Evolutionary conservation across 257 asterid species (phyloP).

Genomic region (Nicotiana sylvestris): DNA sequence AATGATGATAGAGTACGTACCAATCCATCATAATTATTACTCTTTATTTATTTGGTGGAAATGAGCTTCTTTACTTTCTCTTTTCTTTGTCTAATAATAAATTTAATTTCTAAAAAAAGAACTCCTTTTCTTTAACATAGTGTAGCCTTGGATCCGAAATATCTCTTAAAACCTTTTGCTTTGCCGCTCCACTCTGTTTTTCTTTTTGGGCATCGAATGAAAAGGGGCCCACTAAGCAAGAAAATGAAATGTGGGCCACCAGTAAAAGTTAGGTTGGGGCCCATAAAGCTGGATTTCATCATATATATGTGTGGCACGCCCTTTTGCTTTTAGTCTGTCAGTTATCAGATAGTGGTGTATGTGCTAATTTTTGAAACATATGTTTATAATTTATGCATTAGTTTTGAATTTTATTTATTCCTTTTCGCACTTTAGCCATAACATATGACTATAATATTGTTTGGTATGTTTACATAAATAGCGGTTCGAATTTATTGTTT

Average conservation of each 20-base stretch:
- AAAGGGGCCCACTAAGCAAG: constrained; percentile 33
- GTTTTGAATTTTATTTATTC: no score
- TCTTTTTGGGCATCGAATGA: constrained; percentile 28
- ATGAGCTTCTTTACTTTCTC: not conserved
- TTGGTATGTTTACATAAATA: no score
- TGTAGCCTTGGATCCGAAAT: constrained; percentile 52
- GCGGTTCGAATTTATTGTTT: no score
- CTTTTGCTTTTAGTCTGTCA: constrained; percentile 22
- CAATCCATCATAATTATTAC: no score
- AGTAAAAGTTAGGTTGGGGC: constrained; percentile 25
- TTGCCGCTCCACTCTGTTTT: constrained; percentile 32
- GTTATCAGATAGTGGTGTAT: no score
- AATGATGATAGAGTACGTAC: no score
- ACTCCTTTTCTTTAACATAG: not conserved
- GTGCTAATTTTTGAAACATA: no score
- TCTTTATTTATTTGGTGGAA: no score
- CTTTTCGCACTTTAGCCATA: no score
- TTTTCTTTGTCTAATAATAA: not conserved
- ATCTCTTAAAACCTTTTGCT: constrained; percentile 29
- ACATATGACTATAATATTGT: no score
- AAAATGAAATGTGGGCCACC: constrained; percentile 27
- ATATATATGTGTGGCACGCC: constrained; percentile 35
- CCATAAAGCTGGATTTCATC: constrained; percentile 54
- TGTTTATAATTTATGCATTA: no score
- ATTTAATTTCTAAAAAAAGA: not conserved